A percentile compares a stretch with the other conserved stretches of the same genome.
phyloP scores from a whole-genome alignment of 202 grass and related monocot species.

The Eragrostis tef region DNA sequence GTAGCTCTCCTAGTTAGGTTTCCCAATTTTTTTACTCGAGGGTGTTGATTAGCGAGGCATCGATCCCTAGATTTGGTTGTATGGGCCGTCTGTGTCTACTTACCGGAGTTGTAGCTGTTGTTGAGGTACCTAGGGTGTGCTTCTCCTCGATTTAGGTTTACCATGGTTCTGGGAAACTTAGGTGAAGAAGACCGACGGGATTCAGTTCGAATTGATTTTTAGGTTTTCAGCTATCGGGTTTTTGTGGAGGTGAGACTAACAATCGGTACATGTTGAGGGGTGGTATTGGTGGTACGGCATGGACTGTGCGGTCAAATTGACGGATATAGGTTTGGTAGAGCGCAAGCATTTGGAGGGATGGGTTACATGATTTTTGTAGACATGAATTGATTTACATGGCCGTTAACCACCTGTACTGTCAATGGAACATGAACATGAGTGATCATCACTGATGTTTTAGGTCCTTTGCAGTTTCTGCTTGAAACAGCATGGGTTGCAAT shows the following conservation, averaged over 20 bases:
- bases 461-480: neutral
- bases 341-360: neutral
- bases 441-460: neutral
- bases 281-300: neutral
- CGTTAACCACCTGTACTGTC: neutral
- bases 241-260: neutral
- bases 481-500: neutral
- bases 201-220: conserved; percentile 14
- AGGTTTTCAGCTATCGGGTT: conserved; percentile 12
- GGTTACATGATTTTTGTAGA: neutral
- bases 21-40: neutral
- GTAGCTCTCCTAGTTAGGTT: conserved; percentile 2
- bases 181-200: neutral
- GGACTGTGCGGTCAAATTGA: neutral
- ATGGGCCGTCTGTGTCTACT: neutral
- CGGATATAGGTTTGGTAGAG: neutral
- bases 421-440: neutral
- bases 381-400: neutral
- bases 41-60: neutral
- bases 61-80: conserved; percentile 1
- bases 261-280: neutral
- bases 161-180: conserved; percentile 15
- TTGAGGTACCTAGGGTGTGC: neutral
- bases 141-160: conserved; percentile 5
- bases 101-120: neutral